Evolutionary conservation across 495 filamentous ascomycete genomes (phyloP).

Genomic region (Polyplosphaeria fusca): DNA sequence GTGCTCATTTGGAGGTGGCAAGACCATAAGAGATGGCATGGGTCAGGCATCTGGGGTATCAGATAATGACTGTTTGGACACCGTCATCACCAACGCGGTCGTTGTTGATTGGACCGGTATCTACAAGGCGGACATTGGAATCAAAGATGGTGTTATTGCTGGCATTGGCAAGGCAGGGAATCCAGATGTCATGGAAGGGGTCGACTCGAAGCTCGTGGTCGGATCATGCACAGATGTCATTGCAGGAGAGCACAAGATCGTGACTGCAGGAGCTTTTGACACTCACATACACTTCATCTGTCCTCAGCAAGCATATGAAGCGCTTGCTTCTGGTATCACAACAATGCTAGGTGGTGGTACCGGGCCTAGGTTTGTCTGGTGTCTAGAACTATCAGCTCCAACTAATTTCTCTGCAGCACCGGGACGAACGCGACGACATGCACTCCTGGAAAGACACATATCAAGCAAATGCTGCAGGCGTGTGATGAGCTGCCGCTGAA

Average conservation of each 20-base stretch:
- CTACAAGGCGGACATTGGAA: slow-evolving; percentile 95
- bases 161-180: slow-evolving; percentile 96
- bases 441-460: slow-evolving; percentile 79
- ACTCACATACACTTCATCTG: slow-evolving; percentile 97
- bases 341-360: slow-evolving; percentile 91
- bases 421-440: slow-evolving; percentile 94
- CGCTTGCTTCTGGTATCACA: slow-evolving; percentile 83
- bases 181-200: slow-evolving; percentile 92
- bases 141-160: slow-evolving; percentile 82
- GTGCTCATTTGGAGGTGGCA: slow-evolving; percentile 93
- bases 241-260: slow-evolving; percentile 86
- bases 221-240: slow-evolving; percentile 94
- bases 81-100: slow-evolving; percentile 88
- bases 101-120: slow-evolving; percentile 91
- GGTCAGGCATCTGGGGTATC: slow-evolving; percentile 78
- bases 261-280: slow-evolving; percentile 90
- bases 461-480: slow-evolving; percentile 91
- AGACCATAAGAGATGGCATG: slow-evolving; percentile 94
- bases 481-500: slow-evolving; percentile 86
- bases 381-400: too few relatives aligned
- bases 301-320: slow-evolving; percentile 87
- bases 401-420: too few relatives aligned
- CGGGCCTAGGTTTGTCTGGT: slow-evolving; percentile 68
- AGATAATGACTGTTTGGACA: slow-evolving; percentile 71
- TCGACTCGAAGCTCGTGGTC: slow-evolving; percentile 73